Evolutionary conservation across 75 land plant species (phyloP).

Genomic region (Gnetum montanum): DNA sequence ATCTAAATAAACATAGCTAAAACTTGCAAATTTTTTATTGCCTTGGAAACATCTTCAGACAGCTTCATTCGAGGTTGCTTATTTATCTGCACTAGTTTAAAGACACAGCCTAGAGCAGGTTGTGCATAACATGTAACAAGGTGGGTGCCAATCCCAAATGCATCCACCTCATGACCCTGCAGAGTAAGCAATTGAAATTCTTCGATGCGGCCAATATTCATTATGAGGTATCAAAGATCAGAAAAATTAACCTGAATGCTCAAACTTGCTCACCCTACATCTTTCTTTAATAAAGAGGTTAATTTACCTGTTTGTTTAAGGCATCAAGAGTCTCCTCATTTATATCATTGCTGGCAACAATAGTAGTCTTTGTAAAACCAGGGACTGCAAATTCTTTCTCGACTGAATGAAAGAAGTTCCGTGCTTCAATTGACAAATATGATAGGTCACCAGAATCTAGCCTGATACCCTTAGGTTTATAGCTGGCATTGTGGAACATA

Average conservation of each 20-base stretch:
- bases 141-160: slow-evolving; percentile 96
- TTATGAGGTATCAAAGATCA: neutral
- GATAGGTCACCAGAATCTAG: slow-evolving; percentile 97
- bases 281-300: neutral
- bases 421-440: slow-evolving; percentile 65
- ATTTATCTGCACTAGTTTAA: slow-evolving; percentile 90
- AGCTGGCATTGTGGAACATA: slow-evolving; percentile 34
- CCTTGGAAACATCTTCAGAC: slow-evolving; percentile 95
- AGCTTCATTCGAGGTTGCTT: slow-evolving; percentile 92
- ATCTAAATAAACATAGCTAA: neutral
- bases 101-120: slow-evolving; percentile 97
- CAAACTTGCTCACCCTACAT: neutral
- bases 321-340: slow-evolving; percentile 96
- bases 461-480: slow-evolving; percentile 80
- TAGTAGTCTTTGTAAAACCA: slow-evolving; percentile 60
- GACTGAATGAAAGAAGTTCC: slow-evolving; percentile 59
- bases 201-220: no score
- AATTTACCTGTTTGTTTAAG: slow-evolving; percentile 85
- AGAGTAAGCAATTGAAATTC: neutral
- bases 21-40: slow-evolving; percentile 10
- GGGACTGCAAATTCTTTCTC: slow-evolving; percentile 74
- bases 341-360: slow-evolving; percentile 93
- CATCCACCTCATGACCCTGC: slow-evolving; percentile 95
- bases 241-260: neutral
- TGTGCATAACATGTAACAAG: slow-evolving; percentile 93